A percentile compares a stretch with the other conserved stretches of the same genome.
Conservation (phyloP, 345 rosid genomes). For the Eucalyptus marginata region DNA sequence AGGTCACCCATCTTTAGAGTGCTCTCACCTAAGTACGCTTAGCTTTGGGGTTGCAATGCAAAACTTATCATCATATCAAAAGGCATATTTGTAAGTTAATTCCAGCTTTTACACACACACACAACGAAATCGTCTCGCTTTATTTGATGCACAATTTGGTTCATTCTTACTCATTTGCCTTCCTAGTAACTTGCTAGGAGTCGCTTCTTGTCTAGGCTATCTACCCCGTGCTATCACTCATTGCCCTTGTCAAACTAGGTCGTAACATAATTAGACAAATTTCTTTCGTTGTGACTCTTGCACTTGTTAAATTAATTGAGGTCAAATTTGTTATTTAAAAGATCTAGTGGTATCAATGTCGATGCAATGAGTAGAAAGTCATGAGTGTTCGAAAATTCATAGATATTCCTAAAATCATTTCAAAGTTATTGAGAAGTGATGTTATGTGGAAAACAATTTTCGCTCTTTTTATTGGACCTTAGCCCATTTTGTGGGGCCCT, state of each 20-base stretch:
- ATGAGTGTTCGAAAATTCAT: background rate
- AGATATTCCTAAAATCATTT: background rate
- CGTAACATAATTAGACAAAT: background rate
- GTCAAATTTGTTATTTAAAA: background rate
- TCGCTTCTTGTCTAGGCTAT: too few relatives aligned
- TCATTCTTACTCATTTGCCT: too few relatives aligned
- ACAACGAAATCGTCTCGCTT: too few relatives aligned
- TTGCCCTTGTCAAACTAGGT: too few relatives aligned
- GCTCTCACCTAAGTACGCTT: too few relatives aligned
- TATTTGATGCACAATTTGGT: rapidly evolving
- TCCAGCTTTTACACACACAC: too few relatives aligned
- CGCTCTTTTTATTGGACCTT: background rate
- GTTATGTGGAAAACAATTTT: background rate
- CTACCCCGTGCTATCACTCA: rapidly evolving
- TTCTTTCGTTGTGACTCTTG: background rate
- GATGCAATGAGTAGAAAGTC: background rate
- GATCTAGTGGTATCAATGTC: background rate
- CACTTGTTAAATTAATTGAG: too few relatives aligned
- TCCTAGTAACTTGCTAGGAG: too few relatives aligned
- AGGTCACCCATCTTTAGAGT: too few relatives aligned
- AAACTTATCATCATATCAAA: too few relatives aligned
- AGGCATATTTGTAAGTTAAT: too few relatives aligned
- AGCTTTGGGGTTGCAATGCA: too few relatives aligned
- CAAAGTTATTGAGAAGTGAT: background rate
- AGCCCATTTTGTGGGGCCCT: background rate